A percentile compares a stretch with the other conserved stretches of the same genome.
Conservation (phyloP, 352 stramenopile genomes). For the Blastocystis sp. region DNA sequence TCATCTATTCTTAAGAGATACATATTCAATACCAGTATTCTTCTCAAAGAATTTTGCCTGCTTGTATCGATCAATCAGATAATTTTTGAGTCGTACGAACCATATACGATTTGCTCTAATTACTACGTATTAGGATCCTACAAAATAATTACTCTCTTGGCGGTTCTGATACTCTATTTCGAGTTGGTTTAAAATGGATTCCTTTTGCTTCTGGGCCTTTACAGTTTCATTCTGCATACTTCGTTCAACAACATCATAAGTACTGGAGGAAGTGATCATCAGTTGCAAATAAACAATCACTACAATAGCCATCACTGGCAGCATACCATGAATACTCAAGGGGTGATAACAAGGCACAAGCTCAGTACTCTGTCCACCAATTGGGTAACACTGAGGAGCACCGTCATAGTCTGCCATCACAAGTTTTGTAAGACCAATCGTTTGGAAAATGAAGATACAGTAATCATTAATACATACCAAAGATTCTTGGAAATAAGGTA, state of each 20-base stretch:
- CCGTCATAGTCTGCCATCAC: constrained; percentile 28
- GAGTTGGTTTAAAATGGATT: neutral
- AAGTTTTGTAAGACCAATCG: constrained; percentile 36
- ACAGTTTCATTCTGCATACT: neutral
- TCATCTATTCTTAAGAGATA: neutral
- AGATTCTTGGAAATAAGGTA: constrained; percentile 29
- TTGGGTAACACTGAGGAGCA: neutral
- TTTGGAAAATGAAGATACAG: constrained; percentile 3
- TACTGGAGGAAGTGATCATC: constrained; percentile 12
- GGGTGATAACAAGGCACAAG: neutral
- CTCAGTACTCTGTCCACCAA: neutral
- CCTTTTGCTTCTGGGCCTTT: neutral
- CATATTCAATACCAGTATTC: neutral
- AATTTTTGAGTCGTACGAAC: constrained; percentile 48
- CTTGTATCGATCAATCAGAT: constrained; percentile 23
- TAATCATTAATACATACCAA: neutral
- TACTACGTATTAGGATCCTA: neutral
- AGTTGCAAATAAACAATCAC: constrained; percentile 53
- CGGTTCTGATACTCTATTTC: neutral
- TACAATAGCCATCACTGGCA: constrained; percentile 42
- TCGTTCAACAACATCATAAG: neutral
- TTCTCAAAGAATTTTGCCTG: neutral
- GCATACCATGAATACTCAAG: constrained; percentile 40
- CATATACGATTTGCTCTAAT: constrained; percentile 32
- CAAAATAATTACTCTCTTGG: neutral